phyloP scores from a whole-genome alignment of 805 yeast species.

The Candida vaughaniae region DNA sequence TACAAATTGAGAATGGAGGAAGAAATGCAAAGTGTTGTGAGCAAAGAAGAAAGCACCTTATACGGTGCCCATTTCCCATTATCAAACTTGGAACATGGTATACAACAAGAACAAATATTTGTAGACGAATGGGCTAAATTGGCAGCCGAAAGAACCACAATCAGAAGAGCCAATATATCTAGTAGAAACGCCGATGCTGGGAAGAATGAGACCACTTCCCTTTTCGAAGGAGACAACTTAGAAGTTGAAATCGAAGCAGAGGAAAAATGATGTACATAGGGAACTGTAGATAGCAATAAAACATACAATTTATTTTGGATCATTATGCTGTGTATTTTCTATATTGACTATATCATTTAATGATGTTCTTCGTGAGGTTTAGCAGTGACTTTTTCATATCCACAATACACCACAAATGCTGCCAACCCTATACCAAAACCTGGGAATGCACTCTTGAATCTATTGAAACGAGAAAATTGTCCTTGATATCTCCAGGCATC shows the following conservation, averaged over 20 bases:
- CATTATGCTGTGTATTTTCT: background rate
- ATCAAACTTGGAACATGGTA: conserved; percentile 63
- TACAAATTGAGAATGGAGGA: conserved; percentile 82
- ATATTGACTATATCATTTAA: conserved; percentile 8
- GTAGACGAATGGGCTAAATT: conserved; percentile 72
- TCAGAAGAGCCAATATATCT: conserved; percentile 44
- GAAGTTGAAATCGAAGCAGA: conserved; percentile 8
- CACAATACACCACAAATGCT: conserved; percentile 65
- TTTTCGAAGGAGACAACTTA: conserved; percentile 16
- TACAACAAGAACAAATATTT: conserved; percentile 66
- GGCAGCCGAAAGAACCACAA: conserved; percentile 64
- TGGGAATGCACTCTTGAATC: conserved; percentile 73
- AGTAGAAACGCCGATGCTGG: conserved; percentile 22
- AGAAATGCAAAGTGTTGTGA: conserved; percentile 70
- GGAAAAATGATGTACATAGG: too few species aligned
- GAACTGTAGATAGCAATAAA: conserved; percentile 12
- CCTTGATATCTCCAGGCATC: conserved; percentile 93
- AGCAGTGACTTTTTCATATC: conserved; percentile 55
- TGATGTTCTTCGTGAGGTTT: conserved; percentile 30
- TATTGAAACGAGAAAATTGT: conserved; percentile 66
- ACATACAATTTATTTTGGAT: background rate
- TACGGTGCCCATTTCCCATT: conserved; percentile 73
- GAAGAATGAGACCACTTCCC: conserved; percentile 15
- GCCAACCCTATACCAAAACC: conserved; percentile 78
- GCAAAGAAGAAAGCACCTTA: conserved; percentile 83